Base-by-base conservation (phyloP, 352 stramenopile genomes). In the Pythium volutum region DNA sequence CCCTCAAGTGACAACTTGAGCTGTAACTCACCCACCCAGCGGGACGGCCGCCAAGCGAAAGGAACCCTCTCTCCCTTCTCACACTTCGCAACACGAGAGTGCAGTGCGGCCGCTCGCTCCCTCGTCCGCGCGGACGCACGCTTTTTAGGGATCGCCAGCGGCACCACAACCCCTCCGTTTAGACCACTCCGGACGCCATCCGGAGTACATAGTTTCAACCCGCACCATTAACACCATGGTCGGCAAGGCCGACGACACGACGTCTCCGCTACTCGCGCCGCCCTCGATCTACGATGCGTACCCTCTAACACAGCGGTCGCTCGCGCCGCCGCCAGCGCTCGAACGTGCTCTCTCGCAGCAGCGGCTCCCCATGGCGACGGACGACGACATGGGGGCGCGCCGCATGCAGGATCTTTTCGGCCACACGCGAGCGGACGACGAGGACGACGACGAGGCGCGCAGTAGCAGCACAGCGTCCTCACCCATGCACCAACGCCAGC, bases 281-380 rank as follows among this genome's bases (percentile, higher is more conserved):
- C 20, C 58, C 16, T 82, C 80, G 48, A 80, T 89, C 65, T 89
- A 89, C 73, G 80, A 85, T 49, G 77, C 73, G 71, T 89, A 87
- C 57, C 76, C 80, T 66, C 73, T 89, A 15, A 79, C 70, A 48
- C 67, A 76, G 38, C 74, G 72, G 9, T 47, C 59, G 25, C 67
- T 74, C 0, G 59, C 64, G 15, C 29, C 53, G 10, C 55, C 59
- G 34, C 55, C 65, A 57, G 67, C 75, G 42, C 65, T 79, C 45
- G 62, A 59, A 47, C 75, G 69, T 27, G 63, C 78, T 27, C 67
- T 59, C 7, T 69, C 71, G 41, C 66, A 69, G 29, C 59, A 69
- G 59, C 51, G 36, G 4, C 22, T 55, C 14, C 26, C 46, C 27
- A 22, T 15, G 42, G 31, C 31, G 31, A 36, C 7, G 3, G 49